Percentiles rank a stretch among this genome's conserved stretches.
phyloP scores from a whole-genome alignment of 495 filamentous ascomycete genomes.

The Xeromyces bisporus region DNA sequence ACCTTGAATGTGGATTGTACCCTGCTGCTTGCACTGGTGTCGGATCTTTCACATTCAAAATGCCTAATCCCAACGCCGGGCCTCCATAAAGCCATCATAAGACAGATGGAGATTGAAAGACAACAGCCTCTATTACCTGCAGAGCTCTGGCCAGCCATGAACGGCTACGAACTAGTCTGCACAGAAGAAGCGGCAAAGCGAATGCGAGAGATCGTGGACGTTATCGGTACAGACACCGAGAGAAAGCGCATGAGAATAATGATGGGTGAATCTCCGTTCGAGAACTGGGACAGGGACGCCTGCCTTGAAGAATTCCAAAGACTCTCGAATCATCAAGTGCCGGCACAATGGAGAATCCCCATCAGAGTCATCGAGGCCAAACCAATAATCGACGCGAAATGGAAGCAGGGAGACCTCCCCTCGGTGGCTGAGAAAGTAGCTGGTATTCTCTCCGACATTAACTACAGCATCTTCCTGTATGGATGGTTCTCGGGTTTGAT shows the following conservation, averaged over 20 bases:
- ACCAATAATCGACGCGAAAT: constrained; percentile 14
- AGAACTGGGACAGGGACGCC: constrained; percentile 9
- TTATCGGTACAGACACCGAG: constrained; percentile 48
- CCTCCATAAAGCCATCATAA: constrained; percentile 38
- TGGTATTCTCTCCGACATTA: constrained; percentile 39
- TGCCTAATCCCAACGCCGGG: constrained; percentile 16
- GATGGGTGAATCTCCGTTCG: constrained; percentile 20
- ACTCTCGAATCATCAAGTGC: constrained; percentile 35
- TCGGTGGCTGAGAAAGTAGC: constrained; percentile 22
- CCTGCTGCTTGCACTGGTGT: constrained; percentile 50
- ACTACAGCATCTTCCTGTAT: constrained; percentile 49
- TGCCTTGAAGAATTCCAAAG: constrained; percentile 26
- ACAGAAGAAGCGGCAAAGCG: constrained; percentile 43
- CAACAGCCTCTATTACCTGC: constrained; percentile 40
- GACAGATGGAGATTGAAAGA: constrained; percentile 50
- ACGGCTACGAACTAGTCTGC: constrained; percentile 36
- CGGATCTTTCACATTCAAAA: constrained; percentile 49
- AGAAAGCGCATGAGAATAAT: constrained; percentile 37
- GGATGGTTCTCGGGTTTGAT: constrained; percentile 44
- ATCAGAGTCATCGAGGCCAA: constrained; percentile 28
- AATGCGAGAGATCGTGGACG: constrained; percentile 50
- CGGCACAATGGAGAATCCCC: constrained; percentile 32
- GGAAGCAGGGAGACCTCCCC: constrained; percentile 17
- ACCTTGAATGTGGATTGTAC: constrained; percentile 61
- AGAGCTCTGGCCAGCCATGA: constrained; percentile 47